phyloP scores from a whole-genome alignment of 768 basidiomycete species.

The Pisolithus microcarpus region DNA sequence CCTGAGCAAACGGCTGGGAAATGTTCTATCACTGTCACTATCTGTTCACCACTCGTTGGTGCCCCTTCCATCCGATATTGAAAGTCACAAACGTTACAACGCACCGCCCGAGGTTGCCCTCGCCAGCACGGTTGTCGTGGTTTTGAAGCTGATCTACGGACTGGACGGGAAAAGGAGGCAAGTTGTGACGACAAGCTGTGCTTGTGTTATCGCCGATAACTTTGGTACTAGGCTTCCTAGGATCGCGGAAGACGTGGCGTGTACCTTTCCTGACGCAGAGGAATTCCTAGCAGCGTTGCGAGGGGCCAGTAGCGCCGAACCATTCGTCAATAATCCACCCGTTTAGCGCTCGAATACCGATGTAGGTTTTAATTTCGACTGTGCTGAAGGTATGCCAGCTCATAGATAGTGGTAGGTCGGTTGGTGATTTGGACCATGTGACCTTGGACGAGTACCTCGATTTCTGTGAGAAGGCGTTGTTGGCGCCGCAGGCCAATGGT shows the following conservation, averaged over 20 bases:
- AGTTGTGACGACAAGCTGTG: slow-evolving; percentile 7
- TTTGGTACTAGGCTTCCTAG: slow-evolving; percentile 34
- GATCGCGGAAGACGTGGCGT: slow-evolving; percentile 48
- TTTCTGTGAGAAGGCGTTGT: slow-evolving; percentile 55
- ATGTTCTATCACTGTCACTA: slow-evolving; percentile 50
- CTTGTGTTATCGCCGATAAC: slow-evolving; percentile 7
- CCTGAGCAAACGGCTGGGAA: slow-evolving; percentile 53
- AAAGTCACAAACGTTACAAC: slow-evolving; percentile 47
- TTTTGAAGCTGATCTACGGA: slow-evolving; percentile 82
- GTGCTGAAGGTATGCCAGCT: slow-evolving; percentile 2
- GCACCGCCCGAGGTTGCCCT: slow-evolving; percentile 63
- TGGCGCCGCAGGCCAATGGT: slow-evolving; percentile 26
- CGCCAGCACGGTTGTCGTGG: slow-evolving; percentile 52
- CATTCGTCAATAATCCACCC: slow-evolving; percentile 24
- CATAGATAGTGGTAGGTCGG: slow-evolving; percentile 35
- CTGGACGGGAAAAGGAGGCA: slow-evolving; percentile 64
- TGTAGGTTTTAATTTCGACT: slow-evolving; percentile 35
- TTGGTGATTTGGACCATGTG: slow-evolving; percentile 43
- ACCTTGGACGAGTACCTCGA: slow-evolving; percentile 57
- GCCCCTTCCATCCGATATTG: slow-evolving; percentile 31
- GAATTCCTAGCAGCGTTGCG: slow-evolving; percentile 43
- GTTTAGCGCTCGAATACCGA: slow-evolving; percentile 37
- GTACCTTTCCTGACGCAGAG: slow-evolving; percentile 45
- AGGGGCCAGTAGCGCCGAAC: slow-evolving; percentile 30
- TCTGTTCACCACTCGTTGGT: slow-evolving; percentile 52